Base-by-base conservation (phyloP, 1,139 yeast genomes). In the Saccharomyces pastorianus region DNA sequence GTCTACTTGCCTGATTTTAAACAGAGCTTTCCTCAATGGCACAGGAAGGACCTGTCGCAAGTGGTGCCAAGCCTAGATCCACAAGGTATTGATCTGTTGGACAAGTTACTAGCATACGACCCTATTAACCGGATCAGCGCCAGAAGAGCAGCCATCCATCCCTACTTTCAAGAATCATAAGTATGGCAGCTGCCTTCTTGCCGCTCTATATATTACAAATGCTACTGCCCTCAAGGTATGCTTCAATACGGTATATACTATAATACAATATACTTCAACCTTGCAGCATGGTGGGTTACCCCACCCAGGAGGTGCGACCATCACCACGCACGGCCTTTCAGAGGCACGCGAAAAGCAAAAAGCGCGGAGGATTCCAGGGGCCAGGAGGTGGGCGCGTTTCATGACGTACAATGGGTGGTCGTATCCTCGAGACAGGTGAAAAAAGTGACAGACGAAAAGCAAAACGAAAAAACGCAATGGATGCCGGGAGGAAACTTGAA, bases 61-160 rank as follows among this genome's bases (percentile, higher is more conserved):
- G 80, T 81, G 56, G 93, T 91, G 13, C 93, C 96, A 1, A 81
- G 82, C 29, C 77, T 93, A 58, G 97, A 90, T 69, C 73, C 78
- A 17, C 84, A 84, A 58, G 99, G 98, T 31, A 80, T 89, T 57
- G 95, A 91, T 67, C 77, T 93, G 60, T 77, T 93, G 64, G 86
- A 82, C 65, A 84, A 83, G 60, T 77, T 93, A 75, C 78, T 95
- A 60, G 84, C 87, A 7, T 93, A 89, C 71, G 99, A 93, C 70
- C 99, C 99, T 25, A 91, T 96, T 55, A 83, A 86, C 61, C 80
- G 99, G 70, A 88, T 93, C 64, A 86, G 96, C 66, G 99, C 99
- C 51, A 91, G 91, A 73, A 79, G 97, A 59, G 96, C 98, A 2
- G 78, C 91, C 59, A 71, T 80, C 59, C 99, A 93, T 72, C 95